A percentile compares a stretch with the other conserved stretches of the same genome.
Conservation (phyloP, 2,329 filamentous ascomycete species). For the Calycina herbarum region DNA sequence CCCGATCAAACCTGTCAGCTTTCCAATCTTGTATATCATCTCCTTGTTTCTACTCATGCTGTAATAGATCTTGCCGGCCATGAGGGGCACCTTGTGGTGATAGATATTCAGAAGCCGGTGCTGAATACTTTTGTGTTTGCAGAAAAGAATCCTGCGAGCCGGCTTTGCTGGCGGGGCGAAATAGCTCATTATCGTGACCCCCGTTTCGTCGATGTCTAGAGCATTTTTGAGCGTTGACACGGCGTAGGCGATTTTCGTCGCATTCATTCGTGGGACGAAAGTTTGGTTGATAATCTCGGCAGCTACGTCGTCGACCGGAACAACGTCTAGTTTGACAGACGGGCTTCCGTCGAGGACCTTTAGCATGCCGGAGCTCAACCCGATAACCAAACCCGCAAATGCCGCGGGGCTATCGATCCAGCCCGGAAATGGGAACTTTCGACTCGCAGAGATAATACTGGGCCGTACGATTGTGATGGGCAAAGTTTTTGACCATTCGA, state of each 20-base stretch:
- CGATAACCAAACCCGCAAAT: constrained; percentile 12
- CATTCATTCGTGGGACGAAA: not conserved
- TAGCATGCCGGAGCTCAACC: constrained; percentile 1
- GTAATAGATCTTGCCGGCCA: constrained; percentile 6
- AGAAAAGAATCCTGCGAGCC: not conserved
- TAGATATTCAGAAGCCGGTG: not conserved
- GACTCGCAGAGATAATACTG: constrained; percentile 17
- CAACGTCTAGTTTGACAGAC: constrained; percentile 10
- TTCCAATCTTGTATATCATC: constrained; percentile 9
- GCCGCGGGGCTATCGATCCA: constrained; percentile 16
- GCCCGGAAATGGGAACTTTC: constrained; percentile 13
- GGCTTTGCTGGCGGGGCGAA: not conserved
- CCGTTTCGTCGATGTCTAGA: constrained; percentile 4
- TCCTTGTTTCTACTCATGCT: not conserved
- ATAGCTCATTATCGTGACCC: not conserved
- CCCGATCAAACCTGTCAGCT: constrained; percentile 1
- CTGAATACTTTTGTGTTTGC: constrained; percentile 2
- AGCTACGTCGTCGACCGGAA: constrained; percentile 16
- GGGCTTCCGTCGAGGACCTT: constrained; percentile 16
- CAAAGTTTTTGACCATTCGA: not conserved
- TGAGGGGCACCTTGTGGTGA: not conserved
- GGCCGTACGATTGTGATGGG: constrained; percentile 16
- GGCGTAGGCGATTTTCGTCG: not conserved
- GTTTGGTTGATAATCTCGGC: constrained; percentile 10
- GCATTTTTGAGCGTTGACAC: constrained; percentile 1